Conservation (phyloP, 176 grass and related monocot species). For the Paspalum vaginatum region DNA sequence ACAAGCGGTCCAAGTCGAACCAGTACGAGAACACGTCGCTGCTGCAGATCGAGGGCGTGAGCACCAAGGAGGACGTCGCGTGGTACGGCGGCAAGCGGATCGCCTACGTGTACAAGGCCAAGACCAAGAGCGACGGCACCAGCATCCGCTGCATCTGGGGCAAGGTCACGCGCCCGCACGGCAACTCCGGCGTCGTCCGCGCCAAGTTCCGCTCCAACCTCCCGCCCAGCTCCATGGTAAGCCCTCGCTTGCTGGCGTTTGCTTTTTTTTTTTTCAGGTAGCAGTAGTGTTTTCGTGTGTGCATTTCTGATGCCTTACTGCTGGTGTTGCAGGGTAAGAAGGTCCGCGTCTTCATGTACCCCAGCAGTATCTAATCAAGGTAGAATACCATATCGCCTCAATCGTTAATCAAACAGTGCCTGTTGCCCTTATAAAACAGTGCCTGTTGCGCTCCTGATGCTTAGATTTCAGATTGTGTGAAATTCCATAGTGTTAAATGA, state of each 20-base stretch:
- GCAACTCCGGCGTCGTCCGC: constrained; percentile 67
- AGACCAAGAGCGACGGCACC: constrained; percentile 59
- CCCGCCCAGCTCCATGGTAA: constrained; percentile 63
- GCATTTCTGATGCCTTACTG: not conserved
- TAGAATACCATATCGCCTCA: constrained; percentile 23
- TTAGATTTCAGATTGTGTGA: not conserved
- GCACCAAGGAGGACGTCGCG: constrained; percentile 63
- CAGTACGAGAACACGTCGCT: constrained; percentile 72
- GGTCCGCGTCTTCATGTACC: constrained; percentile 72
- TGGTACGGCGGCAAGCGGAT: constrained; percentile 72
- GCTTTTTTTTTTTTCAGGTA: not conserved
- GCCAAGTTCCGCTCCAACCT: constrained; percentile 71
- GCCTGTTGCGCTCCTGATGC: not conserved
- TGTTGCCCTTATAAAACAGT: not conserved
- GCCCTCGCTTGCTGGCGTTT: not conserved
- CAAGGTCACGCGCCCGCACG: constrained; percentile 66
- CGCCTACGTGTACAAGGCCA: constrained; percentile 84
- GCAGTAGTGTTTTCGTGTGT: not conserved
- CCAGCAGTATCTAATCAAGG: constrained; percentile 58
- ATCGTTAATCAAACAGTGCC: not conserved
- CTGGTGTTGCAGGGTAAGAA: constrained; percentile 49
- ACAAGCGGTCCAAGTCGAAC: constrained; percentile 80
- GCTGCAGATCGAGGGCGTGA: constrained; percentile 67
- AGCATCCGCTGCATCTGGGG: constrained; percentile 64
- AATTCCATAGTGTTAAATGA: not conserved